Percentiles rank a stretch among this genome's conserved stretches.
Conservation (phyloP, 331 rosid species). For the Stylosanthes scabra region DNA sequence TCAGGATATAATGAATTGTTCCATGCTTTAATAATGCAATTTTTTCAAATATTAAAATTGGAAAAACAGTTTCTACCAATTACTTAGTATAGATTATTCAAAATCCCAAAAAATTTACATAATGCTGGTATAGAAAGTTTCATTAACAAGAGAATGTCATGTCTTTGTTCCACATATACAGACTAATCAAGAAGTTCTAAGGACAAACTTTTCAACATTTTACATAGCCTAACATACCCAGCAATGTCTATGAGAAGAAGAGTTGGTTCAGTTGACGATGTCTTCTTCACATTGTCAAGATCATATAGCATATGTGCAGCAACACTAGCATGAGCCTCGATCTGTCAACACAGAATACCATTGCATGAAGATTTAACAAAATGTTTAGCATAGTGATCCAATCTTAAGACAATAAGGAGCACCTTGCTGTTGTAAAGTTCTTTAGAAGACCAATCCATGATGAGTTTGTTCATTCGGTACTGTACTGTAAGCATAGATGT, state of each 20-base stretch:
- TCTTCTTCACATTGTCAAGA: slow-evolving; percentile 79
- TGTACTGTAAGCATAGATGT: slow-evolving; percentile 95
- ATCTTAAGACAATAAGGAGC: slow-evolving; percentile 44
- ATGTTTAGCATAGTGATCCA: slow-evolving; percentile 14
- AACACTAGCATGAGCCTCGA: slow-evolving; percentile 93
- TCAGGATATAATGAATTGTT: slow-evolving; percentile 12
- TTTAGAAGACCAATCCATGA: slow-evolving; percentile 97
- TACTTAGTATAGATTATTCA: slow-evolving; percentile 20
- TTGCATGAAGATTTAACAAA: slow-evolving; percentile 17
- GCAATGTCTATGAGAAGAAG: slow-evolving; percentile 91
- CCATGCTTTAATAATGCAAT: slow-evolving; percentile 21
- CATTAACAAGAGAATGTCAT: not conserved
- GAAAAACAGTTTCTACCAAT: not conserved
- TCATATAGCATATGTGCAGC: slow-evolving; percentile 83
- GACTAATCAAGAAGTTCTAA: slow-evolving; percentile 35
- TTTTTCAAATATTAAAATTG: slow-evolving; percentile 1
- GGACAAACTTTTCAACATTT: slow-evolving; percentile 29
- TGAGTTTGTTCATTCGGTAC: slow-evolving; percentile 95
- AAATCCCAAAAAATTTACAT: slow-evolving; percentile 28
- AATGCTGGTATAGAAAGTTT: slow-evolving; percentile 26
- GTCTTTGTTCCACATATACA: slow-evolving; percentile 15
- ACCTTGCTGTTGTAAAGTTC: slow-evolving; percentile 98
- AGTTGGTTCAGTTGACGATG: slow-evolving; percentile 85
- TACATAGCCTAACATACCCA: slow-evolving; percentile 70
- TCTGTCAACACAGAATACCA: slow-evolving; percentile 50